Evolutionary conservation across 116 monocot species (phyloP), one percentile per base, ranked within the genome.

Genomic region (Trichopus zeylanicus): DNA sequence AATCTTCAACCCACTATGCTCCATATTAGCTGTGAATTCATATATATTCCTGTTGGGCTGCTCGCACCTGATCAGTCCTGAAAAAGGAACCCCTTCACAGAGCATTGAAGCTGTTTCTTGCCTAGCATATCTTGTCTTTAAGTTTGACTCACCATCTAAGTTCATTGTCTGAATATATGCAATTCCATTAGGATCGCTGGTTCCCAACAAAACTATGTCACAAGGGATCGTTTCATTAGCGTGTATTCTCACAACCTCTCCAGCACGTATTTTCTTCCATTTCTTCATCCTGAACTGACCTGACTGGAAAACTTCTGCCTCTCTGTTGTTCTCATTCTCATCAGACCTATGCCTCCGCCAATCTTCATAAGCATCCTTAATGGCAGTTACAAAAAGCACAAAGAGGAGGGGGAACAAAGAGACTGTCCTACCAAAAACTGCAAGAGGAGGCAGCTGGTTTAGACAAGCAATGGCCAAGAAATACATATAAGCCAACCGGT

Each of bases 121-220:
- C 12, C 93, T 76, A 56, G 93, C 89, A 74, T 94, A 94, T 55
- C 93, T 79, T 18, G 93, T 94, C 75, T 94, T 94, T 47, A 94
- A 53, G 53, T 89, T 94, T 52, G 93, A 89, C 66, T 94, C 93
- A 5, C 93, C 93, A 76, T 94, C 93, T 54, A 94, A 81, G 73
- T 94, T 94, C 94, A 94, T 94, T 15, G 94, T 94, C 66, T 94
- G 94, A 33, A 89, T 81, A 56, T 89, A 94, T 32, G 94, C 94
- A 69, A 94, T 81, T 34, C 94, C 89, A 61, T 82, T 94, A 20
- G 89, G 69, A 76, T 94, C 94, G 30, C 94, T 89, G 19, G 80
- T 86, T 25, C 89, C 89, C 31, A 94, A 61, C 48, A 94, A 78
- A 52, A 94, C 94, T 55, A 89, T 83, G 58, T 89, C 94, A 67